Evolutionary conservation across 495 filamentous ascomycete species (phyloP), one percentile per base, ranked within the genome.

Genomic region (Hyphodiscus hymeniophilus): DNA sequence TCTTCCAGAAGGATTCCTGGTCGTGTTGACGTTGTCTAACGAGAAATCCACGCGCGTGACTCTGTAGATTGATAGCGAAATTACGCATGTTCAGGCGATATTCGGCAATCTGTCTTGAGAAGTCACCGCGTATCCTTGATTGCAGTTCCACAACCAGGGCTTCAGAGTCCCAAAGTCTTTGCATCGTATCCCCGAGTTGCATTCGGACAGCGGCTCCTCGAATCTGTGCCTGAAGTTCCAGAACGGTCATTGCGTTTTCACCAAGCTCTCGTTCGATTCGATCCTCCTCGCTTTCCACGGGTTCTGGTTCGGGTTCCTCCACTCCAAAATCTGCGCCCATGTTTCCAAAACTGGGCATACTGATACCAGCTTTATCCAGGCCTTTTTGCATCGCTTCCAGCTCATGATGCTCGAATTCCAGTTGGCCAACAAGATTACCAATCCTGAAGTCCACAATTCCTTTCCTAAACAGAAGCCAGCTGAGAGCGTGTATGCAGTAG

Each of bases 371-470:
- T 63, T 88, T 94, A 65, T 99, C 94, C 20, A 99, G 79, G 15
- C 90, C 94, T 62, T 94, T 95, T 59, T 97, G 94, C 65, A 82
- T 95, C 53, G 86, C 86, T 65, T 99, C 94, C 26, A 99, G 77
- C 62, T 99, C 94, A 66, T 94, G 89, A 63, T 96, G 87, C 55
- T 94, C 94, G 56, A 99, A 99, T 61, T 97, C 87, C 13, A 99
- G 74, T 61, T 97, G 89, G 22, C 94, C 94, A 50, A 99, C 89
- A 36, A 99, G 74, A 58, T 99, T 99, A n/a, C 90, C 94, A 64
- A 99, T 97, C 8, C 90, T 80, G 66, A 97, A 96, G 55, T 87
- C 84, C 21, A 96, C 81, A 38, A 99, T 85, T 0, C 90, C 90
- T 60, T 95, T 94, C 39, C 94, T 81, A 67, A 85, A 96, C 6